These are phyloP conservation scores for Ustilago cynodontis DNA, from an alignment of 1,284 basidiomycete genomes.

Conservation along the genomic window DNA sequence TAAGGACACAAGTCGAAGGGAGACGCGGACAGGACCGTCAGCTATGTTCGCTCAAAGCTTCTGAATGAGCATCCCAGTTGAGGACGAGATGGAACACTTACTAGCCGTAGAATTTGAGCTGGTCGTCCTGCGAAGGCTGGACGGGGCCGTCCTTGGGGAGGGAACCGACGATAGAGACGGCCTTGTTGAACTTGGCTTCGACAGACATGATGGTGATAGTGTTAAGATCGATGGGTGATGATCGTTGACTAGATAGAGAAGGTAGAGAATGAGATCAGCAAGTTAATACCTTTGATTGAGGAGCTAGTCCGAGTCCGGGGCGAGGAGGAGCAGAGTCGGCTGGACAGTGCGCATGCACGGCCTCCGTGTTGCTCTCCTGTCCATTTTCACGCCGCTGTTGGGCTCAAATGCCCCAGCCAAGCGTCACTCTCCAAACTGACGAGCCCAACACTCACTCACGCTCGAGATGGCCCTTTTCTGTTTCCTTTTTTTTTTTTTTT, in stretches of 20 bases:
- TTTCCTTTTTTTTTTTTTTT: background rate
- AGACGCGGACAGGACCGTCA: background rate
- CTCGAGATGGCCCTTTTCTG: background rate
- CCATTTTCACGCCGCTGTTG: conserved; percentile 1
- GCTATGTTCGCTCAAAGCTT: background rate
- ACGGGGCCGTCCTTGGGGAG: conserved; percentile 63
- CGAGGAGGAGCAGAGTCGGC: background rate
- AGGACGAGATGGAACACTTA: conserved; percentile 23
- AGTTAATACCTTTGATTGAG: background rate
- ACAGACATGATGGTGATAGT: conserved; percentile 42
- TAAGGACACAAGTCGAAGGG: background rate
- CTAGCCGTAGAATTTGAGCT: conserved; percentile 68
- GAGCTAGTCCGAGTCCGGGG: conserved; percentile 2
- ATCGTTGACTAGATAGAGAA: background rate
- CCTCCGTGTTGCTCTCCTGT: background rate
- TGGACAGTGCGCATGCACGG: conserved; percentile 7
- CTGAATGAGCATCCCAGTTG: background rate
- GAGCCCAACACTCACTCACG: conserved; percentile 1
- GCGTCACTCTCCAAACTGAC: too few relatives aligned
- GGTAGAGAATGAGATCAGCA: background rate
- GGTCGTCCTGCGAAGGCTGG: conserved; percentile 63
- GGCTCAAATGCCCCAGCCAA: background rate
- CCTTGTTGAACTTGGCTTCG: conserved; percentile 63
- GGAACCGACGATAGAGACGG: conserved; percentile 53
- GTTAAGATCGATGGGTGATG: background rate